Evolutionary conservation across 768 basidiomycete genomes (phyloP).

Genomic region (Termitomyces sp.): DNA sequence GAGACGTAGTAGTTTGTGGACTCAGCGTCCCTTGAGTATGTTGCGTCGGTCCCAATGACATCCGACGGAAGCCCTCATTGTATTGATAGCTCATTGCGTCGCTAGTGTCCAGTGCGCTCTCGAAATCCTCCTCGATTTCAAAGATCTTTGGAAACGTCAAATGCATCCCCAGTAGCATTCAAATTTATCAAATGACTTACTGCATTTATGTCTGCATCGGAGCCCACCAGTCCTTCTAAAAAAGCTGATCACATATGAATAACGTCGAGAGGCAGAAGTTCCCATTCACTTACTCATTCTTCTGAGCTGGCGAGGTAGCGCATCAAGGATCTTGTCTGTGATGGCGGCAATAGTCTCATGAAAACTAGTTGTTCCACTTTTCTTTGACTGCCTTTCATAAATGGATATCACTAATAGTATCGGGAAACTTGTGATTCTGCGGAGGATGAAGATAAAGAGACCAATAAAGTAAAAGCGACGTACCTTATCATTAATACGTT

Average conservation of each 20-base stretch:
- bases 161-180: background rate
- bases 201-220: constrained; percentile 66
- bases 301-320: constrained; percentile 70
- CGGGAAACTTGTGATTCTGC: constrained; percentile 77
- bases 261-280: background rate
- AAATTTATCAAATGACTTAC: constrained; percentile 33
- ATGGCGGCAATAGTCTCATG: constrained; percentile 66
- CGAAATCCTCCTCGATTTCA: constrained; percentile 66
- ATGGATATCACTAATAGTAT: constrained; percentile 73
- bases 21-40: background rate
- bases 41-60: constrained; percentile 3
- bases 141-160: constrained; percentile 48
- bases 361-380: constrained; percentile 55
- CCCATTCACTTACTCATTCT: constrained; percentile 52
- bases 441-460: background rate
- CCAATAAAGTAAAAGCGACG: background rate
- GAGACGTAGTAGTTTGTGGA: constrained; percentile 18
- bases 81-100: constrained; percentile 24
- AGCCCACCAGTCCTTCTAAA: constrained; percentile 74
- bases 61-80: constrained; percentile 13
- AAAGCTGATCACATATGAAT: constrained; percentile 40
- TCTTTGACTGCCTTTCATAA: constrained; percentile 83
- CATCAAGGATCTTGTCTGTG: constrained; percentile 66
- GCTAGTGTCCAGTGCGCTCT: constrained; percentile 49
- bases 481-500: constrained; percentile 87